phyloP scores from a whole-genome alignment of 1,284 basidiomycete genomes.

The Trametes pubescens region DNA sequence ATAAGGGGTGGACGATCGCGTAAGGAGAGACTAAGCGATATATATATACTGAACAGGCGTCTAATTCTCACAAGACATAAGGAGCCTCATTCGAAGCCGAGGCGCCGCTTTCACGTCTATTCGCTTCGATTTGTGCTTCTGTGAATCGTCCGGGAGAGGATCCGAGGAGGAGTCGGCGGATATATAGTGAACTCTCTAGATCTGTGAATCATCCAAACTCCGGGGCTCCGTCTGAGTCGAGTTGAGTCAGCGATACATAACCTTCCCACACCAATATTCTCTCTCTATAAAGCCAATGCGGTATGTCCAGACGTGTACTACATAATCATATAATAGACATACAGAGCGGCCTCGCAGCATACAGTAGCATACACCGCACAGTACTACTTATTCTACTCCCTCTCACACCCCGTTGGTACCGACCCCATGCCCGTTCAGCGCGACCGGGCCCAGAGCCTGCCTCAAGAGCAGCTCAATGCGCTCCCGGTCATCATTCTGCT shows the following conservation, averaged over 20 bases:
- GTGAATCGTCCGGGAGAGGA: too few species aligned
- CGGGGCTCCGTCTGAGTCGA: too few species aligned
- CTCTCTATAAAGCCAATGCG: background rate
- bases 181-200: too few species aligned
- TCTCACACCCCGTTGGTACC: background rate
- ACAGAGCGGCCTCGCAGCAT: constrained; percentile 3
- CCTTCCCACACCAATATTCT: background rate
- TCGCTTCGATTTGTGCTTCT: too few species aligned
- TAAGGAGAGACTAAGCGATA: too few species aligned
- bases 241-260: background rate
- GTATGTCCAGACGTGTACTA: background rate
- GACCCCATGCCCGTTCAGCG: constrained; percentile 10
- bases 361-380: constrained; percentile 16
- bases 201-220: too few species aligned
- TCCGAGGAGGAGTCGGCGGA: too few species aligned
- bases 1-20: too few species aligned
- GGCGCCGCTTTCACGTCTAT: too few species aligned
- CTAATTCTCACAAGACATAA: too few species aligned
- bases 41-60: too few species aligned
- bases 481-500: constrained; percentile 71
- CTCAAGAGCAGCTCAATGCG: constrained; percentile 66
- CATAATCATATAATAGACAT: constrained; percentile 19
- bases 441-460: constrained; percentile 62
- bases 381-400: background rate
- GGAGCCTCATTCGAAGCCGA: too few species aligned